phyloP scores from a whole-genome alignment of 495 filamentous ascomycete species.

The Penicillium flavigenum region DNA sequence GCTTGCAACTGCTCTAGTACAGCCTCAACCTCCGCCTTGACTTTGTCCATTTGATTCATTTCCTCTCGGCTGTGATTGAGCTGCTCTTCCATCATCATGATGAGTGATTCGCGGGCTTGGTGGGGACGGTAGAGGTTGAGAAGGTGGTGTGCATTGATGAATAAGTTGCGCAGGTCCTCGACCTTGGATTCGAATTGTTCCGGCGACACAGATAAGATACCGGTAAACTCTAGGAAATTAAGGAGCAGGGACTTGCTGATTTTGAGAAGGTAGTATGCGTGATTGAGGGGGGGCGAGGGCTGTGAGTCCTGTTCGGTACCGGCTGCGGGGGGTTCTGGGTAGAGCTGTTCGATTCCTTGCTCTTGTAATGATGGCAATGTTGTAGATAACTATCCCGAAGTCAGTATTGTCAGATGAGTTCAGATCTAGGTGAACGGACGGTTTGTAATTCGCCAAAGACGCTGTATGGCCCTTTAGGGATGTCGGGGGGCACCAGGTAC shows the following conservation, averaged over 20 bases:
- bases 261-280: conserved; percentile 71
- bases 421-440: conserved; percentile 36
- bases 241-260: conserved; percentile 79
- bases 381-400: conserved; percentile 49
- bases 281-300: conserved; percentile 54
- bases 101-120: conserved; percentile 87
- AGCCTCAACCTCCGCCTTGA: conserved; percentile 69
- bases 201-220: conserved; percentile 64
- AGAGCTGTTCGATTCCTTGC: conserved; percentile 68
- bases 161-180: conserved; percentile 70
- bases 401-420: conserved; percentile 1
- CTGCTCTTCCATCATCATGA: conserved; percentile 89
- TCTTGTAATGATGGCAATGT: conserved; percentile 65
- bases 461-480: conserved; percentile 72
- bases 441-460: conserved; percentile 69
- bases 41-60: conserved; percentile 69
- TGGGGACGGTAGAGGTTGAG: conserved; percentile 95
- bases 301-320: conserved; percentile 33
- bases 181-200: conserved; percentile 62
- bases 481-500: conserved; percentile 77
- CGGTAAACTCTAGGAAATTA: conserved; percentile 79
- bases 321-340: conserved; percentile 48
- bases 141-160: conserved; percentile 85
- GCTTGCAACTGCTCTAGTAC: conserved; percentile 63
- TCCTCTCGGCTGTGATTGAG: conserved; percentile 71